These are phyloP conservation scores for Coemansia sp. DNA, from an alignment of 192 early-diverging fungal genomes.

Conservation along the genomic window DNA sequence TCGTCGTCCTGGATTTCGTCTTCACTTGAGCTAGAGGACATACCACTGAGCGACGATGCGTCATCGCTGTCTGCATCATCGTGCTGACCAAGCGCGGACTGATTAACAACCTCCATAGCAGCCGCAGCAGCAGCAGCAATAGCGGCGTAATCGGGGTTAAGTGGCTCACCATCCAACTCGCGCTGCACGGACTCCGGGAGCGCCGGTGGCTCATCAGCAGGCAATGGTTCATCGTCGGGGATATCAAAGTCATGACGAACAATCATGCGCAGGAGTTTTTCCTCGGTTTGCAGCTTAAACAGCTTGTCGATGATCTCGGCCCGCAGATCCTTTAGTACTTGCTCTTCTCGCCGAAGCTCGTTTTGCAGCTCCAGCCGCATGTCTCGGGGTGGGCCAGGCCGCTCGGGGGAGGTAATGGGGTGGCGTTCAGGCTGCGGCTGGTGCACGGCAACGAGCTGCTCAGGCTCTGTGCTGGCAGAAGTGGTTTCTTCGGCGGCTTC, in stretches of 20 bases:
- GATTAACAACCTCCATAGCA: neutral
- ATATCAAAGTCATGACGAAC: conserved; percentile 45
- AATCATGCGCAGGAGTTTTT: conserved; percentile 43
- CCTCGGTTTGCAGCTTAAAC: conserved; percentile 41
- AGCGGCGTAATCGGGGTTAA: conserved; percentile 1
- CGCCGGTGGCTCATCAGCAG: neutral
- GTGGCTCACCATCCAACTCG: neutral
- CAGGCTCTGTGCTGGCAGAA: neutral
- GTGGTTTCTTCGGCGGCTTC: neutral
- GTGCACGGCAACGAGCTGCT: neutral
- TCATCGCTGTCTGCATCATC: conserved; percentile 8
- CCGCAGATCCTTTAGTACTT: conserved; percentile 34
- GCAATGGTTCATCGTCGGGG: conserved; percentile 11
- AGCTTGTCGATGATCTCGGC: conserved; percentile 49
- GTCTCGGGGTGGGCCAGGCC: conserved; percentile 15
- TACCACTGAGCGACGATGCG: conserved; percentile 35
- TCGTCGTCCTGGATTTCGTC: conserved; percentile 51
- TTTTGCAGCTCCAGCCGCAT: conserved; percentile 49
- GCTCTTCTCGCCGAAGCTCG: conserved; percentile 44
- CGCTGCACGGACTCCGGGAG: neutral
- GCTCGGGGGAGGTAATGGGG: conserved; percentile 5
- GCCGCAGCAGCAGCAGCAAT: conserved; percentile 1
- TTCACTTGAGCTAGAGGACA: conserved; percentile 44
- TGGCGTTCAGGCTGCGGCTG: conserved; percentile 21
- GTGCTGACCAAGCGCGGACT: neutral